Conservation (phyloP, 2,329 filamentous ascomycete genomes). For the Thelonectria olida region DNA sequence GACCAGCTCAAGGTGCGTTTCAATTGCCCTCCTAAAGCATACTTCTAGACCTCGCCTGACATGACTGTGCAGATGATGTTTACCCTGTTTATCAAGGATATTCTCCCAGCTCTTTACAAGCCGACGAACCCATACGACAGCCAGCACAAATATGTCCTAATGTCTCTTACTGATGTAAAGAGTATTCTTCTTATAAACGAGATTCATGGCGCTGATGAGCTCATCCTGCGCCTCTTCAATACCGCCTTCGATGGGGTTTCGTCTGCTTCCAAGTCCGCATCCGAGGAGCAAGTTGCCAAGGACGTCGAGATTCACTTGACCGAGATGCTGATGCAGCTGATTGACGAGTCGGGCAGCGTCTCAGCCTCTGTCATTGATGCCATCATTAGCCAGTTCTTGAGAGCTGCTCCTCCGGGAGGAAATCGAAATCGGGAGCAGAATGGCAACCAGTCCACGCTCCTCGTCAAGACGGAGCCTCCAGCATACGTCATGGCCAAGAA, state of each 20-base stretch:
- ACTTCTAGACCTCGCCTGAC: constrained; percentile 30
- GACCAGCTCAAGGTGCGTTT: constrained; percentile 83
- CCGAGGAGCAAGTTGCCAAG: constrained; percentile 86
- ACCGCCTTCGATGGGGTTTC: constrained; percentile 93
- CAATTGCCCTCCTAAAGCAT: background rate
- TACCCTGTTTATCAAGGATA: constrained; percentile 82
- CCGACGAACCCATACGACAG: constrained; percentile 90
- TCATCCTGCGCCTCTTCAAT: constrained; percentile 85
- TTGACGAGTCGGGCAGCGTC: constrained; percentile 83
- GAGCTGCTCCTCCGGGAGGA: constrained; percentile 78
- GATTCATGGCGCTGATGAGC: constrained; percentile 80
- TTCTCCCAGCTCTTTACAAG: constrained; percentile 86
- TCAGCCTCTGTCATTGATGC: constrained; percentile 87
- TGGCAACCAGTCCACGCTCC: constrained; percentile 81
- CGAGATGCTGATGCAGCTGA: constrained; percentile 81
- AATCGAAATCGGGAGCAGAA: constrained; percentile 72
- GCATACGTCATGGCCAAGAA: constrained; percentile 97
- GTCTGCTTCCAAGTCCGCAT: constrained; percentile 75
- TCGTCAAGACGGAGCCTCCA: constrained; percentile 87
- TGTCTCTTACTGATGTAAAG: constrained; percentile 90
- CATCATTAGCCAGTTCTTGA: constrained; percentile 93
- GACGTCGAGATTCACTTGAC: constrained; percentile 95
- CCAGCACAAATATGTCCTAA: constrained; percentile 91
- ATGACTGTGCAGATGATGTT: constrained; percentile 81
- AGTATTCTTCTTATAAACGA: constrained; percentile 93